Conservation (phyloP, 805 yeast genomes). For the Wickerhamomyces subpelliculosus region DNA sequence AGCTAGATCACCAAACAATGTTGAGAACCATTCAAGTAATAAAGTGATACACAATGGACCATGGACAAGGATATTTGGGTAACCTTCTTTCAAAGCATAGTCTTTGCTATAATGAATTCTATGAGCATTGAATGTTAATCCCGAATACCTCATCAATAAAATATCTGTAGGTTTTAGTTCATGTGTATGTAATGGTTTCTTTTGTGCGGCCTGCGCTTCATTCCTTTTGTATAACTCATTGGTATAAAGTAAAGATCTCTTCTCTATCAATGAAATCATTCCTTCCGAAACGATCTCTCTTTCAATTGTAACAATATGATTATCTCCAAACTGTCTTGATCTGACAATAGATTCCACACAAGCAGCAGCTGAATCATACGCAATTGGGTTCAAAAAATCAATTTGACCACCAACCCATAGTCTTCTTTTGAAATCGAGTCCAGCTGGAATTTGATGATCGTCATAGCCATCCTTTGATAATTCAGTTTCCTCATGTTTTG, state of each 20-base stretch:
- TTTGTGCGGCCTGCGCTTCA: neutral
- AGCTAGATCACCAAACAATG: constrained; percentile 8
- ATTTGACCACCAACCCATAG: constrained; percentile 79
- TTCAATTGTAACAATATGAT: constrained; percentile 47
- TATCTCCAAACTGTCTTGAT: constrained; percentile 28
- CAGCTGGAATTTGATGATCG: constrained; percentile 41
- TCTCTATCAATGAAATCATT: constrained; percentile 37
- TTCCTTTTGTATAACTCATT: constrained; percentile 22
- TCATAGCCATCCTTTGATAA: constrained; percentile 77
- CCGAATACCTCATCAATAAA: constrained; percentile 57
- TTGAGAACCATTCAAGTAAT: constrained; percentile 43
- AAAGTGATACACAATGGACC: constrained; percentile 75
- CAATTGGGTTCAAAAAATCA: constrained; percentile 29
- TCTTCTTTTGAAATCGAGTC: constrained; percentile 41
- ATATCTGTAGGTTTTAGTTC: constrained; percentile 31
- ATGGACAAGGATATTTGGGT: constrained; percentile 59
- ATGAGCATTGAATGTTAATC: constrained; percentile 78
- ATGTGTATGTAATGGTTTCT: constrained; percentile 19
- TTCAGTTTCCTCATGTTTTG: constrained; percentile 36
- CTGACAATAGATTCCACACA: constrained; percentile 50
- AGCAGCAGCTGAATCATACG: constrained; percentile 29
- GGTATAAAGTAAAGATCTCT: constrained; percentile 57
- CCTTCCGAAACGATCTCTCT: constrained; percentile 35
- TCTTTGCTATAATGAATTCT: constrained; percentile 64
- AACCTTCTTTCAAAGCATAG: constrained; percentile 53